These are phyloP conservation scores for Astrothelium subdiscretum DNA, from an alignment of 495 filamentous ascomycete genomes.

Conservation along the genomic window DNA sequence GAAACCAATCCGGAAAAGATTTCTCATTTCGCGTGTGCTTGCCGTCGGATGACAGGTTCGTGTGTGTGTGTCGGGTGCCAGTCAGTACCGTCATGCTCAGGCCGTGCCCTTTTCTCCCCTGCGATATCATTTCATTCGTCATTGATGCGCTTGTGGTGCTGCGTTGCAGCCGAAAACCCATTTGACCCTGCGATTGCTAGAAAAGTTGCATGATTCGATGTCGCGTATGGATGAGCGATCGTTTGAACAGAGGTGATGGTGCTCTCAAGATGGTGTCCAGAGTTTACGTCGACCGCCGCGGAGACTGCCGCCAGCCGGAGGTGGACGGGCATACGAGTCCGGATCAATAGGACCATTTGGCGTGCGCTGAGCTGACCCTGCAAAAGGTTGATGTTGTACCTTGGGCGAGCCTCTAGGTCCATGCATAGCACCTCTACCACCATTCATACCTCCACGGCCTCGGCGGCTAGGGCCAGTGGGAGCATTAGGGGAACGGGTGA, in stretches of 20 bases:
- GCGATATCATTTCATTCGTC: too few relatives aligned
- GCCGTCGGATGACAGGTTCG: neutral
- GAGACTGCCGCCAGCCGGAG: neutral
- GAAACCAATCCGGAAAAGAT: neutral
- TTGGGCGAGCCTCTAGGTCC: neutral
- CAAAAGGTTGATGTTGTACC: neutral
- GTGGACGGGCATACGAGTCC: neutral
- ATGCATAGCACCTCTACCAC: neutral
- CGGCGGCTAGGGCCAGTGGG: neutral
- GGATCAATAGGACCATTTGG: neutral
- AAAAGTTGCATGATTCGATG: neutral
- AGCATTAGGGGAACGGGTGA: conserved; percentile 1
- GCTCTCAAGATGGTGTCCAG: neutral
- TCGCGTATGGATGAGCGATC: too few relatives aligned
- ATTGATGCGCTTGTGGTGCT: too few relatives aligned
- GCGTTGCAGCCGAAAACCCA: too few relatives aligned
- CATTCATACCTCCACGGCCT: neutral
- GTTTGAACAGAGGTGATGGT: neutral
- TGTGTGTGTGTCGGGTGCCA: too few relatives aligned
- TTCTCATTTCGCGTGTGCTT: neutral
- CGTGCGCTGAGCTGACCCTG: neutral
- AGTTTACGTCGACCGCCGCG: neutral
- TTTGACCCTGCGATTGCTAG: too few relatives aligned
- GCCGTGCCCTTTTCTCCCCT: too few relatives aligned
- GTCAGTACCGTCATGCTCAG: too few relatives aligned